Percentiles rank a stretch among this genome's conserved stretches.
Evolutionary conservation across 78 protist species (phyloP).

Genomic region (Monocercomonoides exilis): DNA sequence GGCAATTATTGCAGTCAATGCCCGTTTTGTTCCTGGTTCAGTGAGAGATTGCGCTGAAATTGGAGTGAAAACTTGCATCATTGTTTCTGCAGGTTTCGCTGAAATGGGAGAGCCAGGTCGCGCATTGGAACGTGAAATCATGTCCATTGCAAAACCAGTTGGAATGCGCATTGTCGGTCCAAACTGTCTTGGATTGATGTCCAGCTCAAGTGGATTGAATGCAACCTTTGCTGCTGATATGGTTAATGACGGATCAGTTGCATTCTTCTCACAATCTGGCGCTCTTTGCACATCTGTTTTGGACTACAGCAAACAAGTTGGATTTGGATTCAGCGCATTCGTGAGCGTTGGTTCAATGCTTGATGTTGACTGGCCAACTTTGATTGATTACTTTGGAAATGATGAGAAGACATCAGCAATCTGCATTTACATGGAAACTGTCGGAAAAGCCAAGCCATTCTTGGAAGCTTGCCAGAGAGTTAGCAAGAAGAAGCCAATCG

Average conservation of each 20-base stretch:
- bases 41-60: conserved; percentile 13
- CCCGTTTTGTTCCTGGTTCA: neutral
- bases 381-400: conserved; percentile 18
- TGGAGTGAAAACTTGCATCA: neutral
- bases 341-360: conserved; percentile 30
- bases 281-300: conserved; percentile 34
- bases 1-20: conserved; percentile 16
- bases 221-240: conserved; percentile 25
- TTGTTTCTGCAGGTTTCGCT: conserved; percentile 41
- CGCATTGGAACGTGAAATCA: conserved; percentile 16
- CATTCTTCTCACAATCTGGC: conserved; percentile 41
- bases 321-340: conserved; percentile 29
- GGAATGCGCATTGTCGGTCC: conserved; percentile 39
- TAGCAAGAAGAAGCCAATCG: conserved; percentile 27
- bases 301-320: neutral
- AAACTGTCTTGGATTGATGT: conserved; percentile 12
- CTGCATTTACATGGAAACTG: conserved; percentile 20
- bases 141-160: neutral
- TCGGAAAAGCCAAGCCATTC: conserved; percentile 27
- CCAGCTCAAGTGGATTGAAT: conserved; percentile 4
- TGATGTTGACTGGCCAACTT: conserved; percentile 28
- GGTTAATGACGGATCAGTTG: conserved; percentile 15
- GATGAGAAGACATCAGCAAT: conserved; percentile 24
- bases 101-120: conserved; percentile 26
- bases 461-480: conserved; percentile 14